Evolutionary conservation across 2,329 filamentous ascomycete species (phyloP), one percentile per base, ranked within the genome.

Genomic region (Pyrenophora seminiperda): DNA sequence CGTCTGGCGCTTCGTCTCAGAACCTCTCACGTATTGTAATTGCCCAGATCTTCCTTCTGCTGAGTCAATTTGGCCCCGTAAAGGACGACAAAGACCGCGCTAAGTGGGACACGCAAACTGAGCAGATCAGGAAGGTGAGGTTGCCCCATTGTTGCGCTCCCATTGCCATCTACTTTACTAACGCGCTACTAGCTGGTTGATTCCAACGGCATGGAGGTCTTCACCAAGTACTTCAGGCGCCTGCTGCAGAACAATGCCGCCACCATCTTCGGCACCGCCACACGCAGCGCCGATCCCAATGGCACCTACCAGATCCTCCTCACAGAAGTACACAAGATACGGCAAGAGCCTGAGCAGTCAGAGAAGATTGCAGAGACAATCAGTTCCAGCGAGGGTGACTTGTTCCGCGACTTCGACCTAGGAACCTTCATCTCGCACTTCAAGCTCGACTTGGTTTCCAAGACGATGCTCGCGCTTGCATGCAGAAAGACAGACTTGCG

Each of bases 131-230:
- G 75, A 96, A 95, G 84, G 91, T 95, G 79, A 72, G 83, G 10
- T 67, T 39, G 45, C 37, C 18, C 29, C 47, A 36, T 27, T 34
- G 39, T 46, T 41, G 50, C 47, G 39, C 51, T 17, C 44, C 22
- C 27, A 39, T 41, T 43, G 40, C 19, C 20, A 36, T 18, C 30
- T 19, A 9, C 41, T 18, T n/a, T 56, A 49, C 65, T 71, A 48
- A 71, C 52, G 24, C 30, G 20, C 32, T 17, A 10, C 44, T 59
- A 96, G 90, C 86, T 97, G 73, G 88, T 97, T 78, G 88, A 96
- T 84, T 92, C 93, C 68, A 88, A 96, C 91, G 92, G 92, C 72
- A 99, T 99, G 93, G 95, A 99, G 82, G 91, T 97, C 72, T 97
- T 92, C 74, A 87, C 90, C 54, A 95, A 92, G 80, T 97, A 94